Evolutionary conservation across 1,284 basidiomycete genomes (phyloP), one percentile per base, ranked within the genome.

Genomic region (Leccinum pachyderme): DNA sequence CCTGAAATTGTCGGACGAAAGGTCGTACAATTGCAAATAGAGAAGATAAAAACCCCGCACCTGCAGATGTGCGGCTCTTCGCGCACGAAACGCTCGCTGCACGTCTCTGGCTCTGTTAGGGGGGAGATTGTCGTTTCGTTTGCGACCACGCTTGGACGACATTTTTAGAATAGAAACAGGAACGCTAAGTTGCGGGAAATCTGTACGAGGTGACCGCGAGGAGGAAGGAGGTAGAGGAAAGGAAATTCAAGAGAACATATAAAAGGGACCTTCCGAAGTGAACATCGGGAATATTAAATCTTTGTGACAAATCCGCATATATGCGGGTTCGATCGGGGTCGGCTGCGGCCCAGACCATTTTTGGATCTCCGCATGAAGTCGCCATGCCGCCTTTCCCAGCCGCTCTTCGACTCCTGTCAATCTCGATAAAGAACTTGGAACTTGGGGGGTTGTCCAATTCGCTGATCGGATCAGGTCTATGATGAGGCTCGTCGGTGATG

Each of bases 71-170:
- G 93, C 91, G 58, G 91, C 91, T 64, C 93, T 84, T 60, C 94
- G 81, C 27, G 93, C 91, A 63, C 93, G 83, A 76, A 96, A 97
- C 3, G 93, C 93, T 61, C 93, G 79, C 72, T 97, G 93, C 31
- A 96, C 93, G 69, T 96, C 93, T 54, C 93, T 79, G 29, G 94
- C 93, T 59, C 93, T 86, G 67, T 95, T 95, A 33, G 93, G 93
- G 60, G 93, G 93, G 39, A 95, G 83, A 67, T 89, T 90, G 74
- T 95, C 91, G 75, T 95, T 95, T 71, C 92, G 82, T 72, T 95
- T 95, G 67, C 93, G 85, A 59, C 93, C 93, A 64, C 93, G 86
- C 74, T 90, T 91, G 56, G 89, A 91, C 62, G 88, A 89, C 88
- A 89, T 90, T 56, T 50, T 50, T 60, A 58, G 39, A 43, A 43